phyloP scores from a whole-genome alignment of 2,329 filamentous ascomycete genomes.

The Thielaviopsis populi region DNA sequence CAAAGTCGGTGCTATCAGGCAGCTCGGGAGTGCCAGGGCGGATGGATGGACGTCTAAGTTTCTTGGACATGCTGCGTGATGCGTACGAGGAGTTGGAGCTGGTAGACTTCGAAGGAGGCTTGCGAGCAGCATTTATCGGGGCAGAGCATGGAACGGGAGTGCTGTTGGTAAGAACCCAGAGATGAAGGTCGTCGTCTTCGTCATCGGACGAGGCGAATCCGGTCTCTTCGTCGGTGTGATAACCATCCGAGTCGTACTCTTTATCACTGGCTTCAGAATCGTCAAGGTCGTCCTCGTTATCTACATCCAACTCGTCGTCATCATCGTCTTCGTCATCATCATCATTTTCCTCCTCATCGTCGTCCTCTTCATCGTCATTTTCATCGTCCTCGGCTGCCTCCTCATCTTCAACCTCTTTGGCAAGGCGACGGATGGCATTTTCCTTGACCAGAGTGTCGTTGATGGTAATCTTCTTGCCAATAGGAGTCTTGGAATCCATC shows the following conservation, averaged over 20 bases:
- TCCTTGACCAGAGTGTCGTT: slow-evolving; percentile 83
- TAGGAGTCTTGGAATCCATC: slow-evolving; percentile 56
- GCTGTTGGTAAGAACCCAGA: slow-evolving; percentile 41
- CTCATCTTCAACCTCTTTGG: slow-evolving; percentile 83
- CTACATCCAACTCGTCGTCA: slow-evolving; percentile 36
- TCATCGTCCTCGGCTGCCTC: slow-evolving; percentile 55
- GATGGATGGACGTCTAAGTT: slow-evolving; percentile 35
- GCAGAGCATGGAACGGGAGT: slow-evolving; percentile 8
- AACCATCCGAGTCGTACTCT: slow-evolving; percentile 48
- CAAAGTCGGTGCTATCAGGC: slow-evolving; percentile 95
- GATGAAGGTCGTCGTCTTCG: slow-evolving; percentile 45
- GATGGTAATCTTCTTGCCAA: slow-evolving; percentile 63
- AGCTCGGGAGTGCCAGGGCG: slow-evolving; percentile 63
- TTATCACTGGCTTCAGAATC: slow-evolving; percentile 51
- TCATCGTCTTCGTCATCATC: slow-evolving; percentile 37
- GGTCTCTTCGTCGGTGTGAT: slow-evolving; percentile 58
- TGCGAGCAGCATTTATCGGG: not conserved
- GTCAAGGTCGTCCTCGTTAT: slow-evolving; percentile 39
- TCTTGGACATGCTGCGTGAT: slow-evolving; percentile 28
- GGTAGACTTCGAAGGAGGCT: slow-evolving; percentile 3
- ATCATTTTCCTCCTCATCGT: slow-evolving; percentile 35
- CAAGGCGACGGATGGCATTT: slow-evolving; percentile 70
- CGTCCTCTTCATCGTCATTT: slow-evolving; percentile 32
- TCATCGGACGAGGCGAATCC: slow-evolving; percentile 56
- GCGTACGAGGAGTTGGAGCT: slow-evolving; percentile 46